Evolutionary conservation across 257 asterid species (phyloP).

Genomic region (Thymus quinquecostatus): DNA sequence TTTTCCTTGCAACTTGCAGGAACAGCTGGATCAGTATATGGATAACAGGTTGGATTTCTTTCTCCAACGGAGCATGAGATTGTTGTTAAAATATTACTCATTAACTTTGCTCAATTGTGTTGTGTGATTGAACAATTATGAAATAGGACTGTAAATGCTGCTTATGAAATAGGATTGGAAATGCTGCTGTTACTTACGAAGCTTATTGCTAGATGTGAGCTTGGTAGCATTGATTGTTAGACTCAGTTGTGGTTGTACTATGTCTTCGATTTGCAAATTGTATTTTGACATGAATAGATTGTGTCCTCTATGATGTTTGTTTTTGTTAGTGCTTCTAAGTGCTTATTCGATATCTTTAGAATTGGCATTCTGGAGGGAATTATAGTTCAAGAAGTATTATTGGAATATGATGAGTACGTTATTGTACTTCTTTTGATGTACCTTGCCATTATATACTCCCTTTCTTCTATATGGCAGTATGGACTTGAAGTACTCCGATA

Average conservation of each 20-base stretch:
- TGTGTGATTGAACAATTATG: slow-evolving; percentile 22
- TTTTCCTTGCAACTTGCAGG: slow-evolving; percentile 71
- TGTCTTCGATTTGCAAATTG: slow-evolving; percentile 12
- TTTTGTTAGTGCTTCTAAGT: background rate
- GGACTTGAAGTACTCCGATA: background rate
- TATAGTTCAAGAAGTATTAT: background rate
- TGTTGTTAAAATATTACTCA: background rate
- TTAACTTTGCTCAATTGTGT: background rate
- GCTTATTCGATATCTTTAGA: background rate
- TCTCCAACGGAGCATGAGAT: background rate
- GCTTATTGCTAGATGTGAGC: too few relatives aligned
- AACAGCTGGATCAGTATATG: slow-evolving; percentile 61
- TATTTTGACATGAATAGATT: slow-evolving; percentile 3
- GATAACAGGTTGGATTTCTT: slow-evolving; percentile 51
- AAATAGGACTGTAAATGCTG: background rate
- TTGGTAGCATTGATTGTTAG: background rate
- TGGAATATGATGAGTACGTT: background rate
- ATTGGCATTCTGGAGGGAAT: background rate
- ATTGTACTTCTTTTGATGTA: background rate
- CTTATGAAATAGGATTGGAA: background rate
- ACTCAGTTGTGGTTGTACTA: background rate
- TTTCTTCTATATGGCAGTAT: background rate
- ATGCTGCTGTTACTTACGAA: background rate
- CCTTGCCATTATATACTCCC: background rate
- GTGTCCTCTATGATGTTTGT: background rate